Evolutionary conservation across 2,329 filamentous ascomycete genomes (phyloP), one percentile per base, ranked within the genome.

Genomic region (Aspergillaceae sp.): DNA sequence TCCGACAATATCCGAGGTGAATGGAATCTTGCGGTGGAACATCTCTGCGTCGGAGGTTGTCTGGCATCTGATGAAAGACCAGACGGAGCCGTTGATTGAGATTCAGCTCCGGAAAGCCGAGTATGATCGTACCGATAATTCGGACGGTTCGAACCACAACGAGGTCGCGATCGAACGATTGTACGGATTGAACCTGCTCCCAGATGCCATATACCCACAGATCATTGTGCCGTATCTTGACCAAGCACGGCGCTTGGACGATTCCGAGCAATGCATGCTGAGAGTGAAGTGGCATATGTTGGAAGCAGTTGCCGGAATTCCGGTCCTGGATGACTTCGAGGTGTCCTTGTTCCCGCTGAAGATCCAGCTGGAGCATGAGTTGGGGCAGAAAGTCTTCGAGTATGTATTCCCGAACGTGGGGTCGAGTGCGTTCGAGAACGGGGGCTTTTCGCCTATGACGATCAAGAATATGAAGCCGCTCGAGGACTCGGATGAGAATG

Each of bases 271-370:
- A 50, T 87, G 89, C 60, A 97, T 97, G 85, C 78, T 98, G 43
- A 82, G 85, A 32, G 87, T 99, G 8, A 92, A 94, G 63, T 98
- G 94, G 88, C 83, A 96, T 63, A 96, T 96, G 88, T 77, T 98
- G 4, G 92, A 98, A 69, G 90, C 92, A 5, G 96, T 98, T 64
- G 92, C 91, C 34, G 92, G 92, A 42, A 98, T 98, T 51, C 88
- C 91, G 0, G 90, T 98, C 30, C 87, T 98, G 75, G 91, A 97
- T 56, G 86, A 94, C 58, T 98, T 98, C 59, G 90, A 97, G 65
- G 87, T 98, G 46, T 88, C 90, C 46, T 72, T 98, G 19, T 90
- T 94, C 64, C 94, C 92, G 0, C 79, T 98, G 63, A 94, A 89
- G 66, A 83, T 98, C 26, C 92, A 98, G 63, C 75, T 98, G 33